Evolutionary conservation across 331 rosid species (phyloP).

Genomic region (Quercus tomentella): DNA sequence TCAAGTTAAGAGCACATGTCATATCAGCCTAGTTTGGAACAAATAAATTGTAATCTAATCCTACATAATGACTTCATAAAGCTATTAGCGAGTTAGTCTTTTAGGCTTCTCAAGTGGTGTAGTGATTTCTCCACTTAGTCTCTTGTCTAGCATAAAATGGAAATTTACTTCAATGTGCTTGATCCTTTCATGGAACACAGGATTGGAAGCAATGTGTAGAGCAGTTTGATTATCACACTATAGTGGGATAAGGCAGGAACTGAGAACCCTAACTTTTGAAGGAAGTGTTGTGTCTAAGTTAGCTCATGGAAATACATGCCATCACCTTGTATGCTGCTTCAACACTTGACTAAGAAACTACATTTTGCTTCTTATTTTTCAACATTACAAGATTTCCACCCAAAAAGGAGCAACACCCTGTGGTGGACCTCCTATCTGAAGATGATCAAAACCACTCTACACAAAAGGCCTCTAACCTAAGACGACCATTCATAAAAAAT

Average conservation of each 20-base stretch:
- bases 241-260: not conserved
- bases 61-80: no score
- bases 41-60: no score
- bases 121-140: no score
- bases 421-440: not conserved
- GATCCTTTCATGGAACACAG: not conserved
- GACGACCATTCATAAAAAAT: no score
- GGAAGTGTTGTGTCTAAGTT: not conserved
- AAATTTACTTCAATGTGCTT: not conserved
- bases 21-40: no score
- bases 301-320: not conserved
- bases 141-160: not conserved
- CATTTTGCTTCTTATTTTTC: not conserved
- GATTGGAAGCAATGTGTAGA: no score
- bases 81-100: no score
- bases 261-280: not conserved
- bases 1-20: no score
- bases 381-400: not conserved
- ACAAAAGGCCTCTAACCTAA: no score
- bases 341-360: not conserved
- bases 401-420: not conserved
- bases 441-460: no score
- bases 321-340: not conserved
- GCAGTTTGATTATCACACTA: not conserved
- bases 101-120: no score